Conservation (phyloP, 805 yeast genomes). For the Hanseniaspora lachancei region DNA sequence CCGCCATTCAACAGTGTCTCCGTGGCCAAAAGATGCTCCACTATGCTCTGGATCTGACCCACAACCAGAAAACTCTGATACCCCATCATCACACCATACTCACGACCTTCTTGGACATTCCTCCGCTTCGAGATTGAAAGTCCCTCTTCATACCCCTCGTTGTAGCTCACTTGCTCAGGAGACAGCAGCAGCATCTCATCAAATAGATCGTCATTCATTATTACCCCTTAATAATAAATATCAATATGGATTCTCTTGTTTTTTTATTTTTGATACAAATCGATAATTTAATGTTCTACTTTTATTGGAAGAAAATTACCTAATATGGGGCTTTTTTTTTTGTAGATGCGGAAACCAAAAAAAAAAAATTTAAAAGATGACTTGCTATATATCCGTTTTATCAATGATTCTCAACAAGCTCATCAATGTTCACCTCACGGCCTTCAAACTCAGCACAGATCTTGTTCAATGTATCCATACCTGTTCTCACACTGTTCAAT, state of each 20-base stretch:
- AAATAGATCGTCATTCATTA: slow-evolving; percentile 2
- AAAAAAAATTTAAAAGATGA: neutral
- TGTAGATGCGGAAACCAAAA: neutral
- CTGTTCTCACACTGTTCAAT: neutral
- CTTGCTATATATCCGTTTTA: neutral
- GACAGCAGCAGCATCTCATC: slow-evolving; percentile 2
- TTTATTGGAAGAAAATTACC: no score
- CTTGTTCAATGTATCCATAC: slow-evolving; percentile 1
- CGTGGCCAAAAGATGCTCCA: neutral
- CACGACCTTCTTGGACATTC: slow-evolving; percentile 1
- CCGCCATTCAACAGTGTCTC: neutral
- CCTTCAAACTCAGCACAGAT: neutral
- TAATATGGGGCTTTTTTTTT: no score
- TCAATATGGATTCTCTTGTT: no score
- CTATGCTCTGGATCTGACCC: neutral
- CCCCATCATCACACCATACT: slow-evolving; percentile 11
- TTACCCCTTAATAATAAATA: no score
- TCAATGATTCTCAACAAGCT: neutral
- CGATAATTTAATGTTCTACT: no score
- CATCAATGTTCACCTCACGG: neutral
- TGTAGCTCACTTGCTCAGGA: slow-evolving; percentile 8
- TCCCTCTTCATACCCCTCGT: slow-evolving; percentile 2
- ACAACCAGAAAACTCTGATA: slow-evolving; percentile 5
- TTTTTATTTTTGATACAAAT: no score
- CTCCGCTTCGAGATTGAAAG: neutral